phyloP scores from a whole-genome alignment of 768 basidiomycete species.

The Naematelia aurantialba region DNA sequence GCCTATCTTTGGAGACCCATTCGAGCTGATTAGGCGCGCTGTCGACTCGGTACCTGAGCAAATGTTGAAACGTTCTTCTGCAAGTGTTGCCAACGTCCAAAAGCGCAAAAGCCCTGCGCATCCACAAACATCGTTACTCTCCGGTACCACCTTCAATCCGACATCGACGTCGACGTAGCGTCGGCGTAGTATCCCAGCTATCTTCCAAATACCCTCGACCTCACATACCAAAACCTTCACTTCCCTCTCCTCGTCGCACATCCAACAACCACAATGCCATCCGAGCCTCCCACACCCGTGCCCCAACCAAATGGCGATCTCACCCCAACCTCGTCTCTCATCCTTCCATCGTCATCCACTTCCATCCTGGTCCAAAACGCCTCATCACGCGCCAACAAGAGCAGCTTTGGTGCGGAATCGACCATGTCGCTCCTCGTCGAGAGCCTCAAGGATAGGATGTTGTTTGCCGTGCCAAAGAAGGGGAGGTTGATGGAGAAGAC shows the following conservation, averaged over 20 bases:
- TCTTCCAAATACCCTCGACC: too few relatives aligned
- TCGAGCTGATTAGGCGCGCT: background rate
- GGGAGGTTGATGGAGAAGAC: conserved; percentile 92
- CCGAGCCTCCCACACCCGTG: background rate
- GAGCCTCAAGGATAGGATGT: conserved; percentile 72
- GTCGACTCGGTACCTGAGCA: background rate
- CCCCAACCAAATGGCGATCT: background rate
- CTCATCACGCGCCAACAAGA: conserved; percentile 17
- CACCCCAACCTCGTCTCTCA: background rate
- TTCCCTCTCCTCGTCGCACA: background rate
- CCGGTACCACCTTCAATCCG: background rate
- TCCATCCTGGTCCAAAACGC: conserved; percentile 1
- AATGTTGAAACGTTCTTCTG: background rate
- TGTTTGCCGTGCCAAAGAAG: conserved; percentile 98
- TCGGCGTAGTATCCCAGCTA: too few relatives aligned
- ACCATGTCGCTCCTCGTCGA: conserved; percentile 63
- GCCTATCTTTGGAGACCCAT: background rate
- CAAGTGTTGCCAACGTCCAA: background rate
- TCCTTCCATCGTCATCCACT: background rate
- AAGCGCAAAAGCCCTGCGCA: background rate
- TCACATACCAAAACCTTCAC: too few relatives aligned
- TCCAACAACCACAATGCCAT: background rate
- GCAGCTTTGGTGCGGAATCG: conserved; percentile 44
- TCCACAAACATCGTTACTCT: background rate
- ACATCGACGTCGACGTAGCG: too few relatives aligned